phyloP scores from a whole-genome alignment of 441 rosid genomes.

The Mallotus japonicus region DNA sequence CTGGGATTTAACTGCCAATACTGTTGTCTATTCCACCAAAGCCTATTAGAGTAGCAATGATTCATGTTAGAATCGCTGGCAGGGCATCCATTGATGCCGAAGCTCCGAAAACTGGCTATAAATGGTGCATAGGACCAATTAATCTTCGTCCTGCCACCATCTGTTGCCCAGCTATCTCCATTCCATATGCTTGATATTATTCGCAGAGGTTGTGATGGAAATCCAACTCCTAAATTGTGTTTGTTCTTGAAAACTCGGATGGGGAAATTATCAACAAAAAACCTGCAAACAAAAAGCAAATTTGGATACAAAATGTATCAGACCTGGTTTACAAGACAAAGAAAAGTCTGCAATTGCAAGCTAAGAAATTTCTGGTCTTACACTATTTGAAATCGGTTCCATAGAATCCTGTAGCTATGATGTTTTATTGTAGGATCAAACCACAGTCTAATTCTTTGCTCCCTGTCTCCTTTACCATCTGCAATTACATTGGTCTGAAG shows the following conservation, averaged over 20 bases:
- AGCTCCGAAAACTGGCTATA: slow-evolving; percentile 47
- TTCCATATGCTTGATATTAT: slow-evolving; percentile 65
- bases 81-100: slow-evolving; percentile 47
- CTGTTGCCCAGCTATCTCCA: slow-evolving; percentile 74
- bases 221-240: slow-evolving; percentile 36
- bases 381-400: slow-evolving; percentile 14
- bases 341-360: not conserved
- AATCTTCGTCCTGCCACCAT: slow-evolving; percentile 55
- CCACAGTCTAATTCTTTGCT: slow-evolving; percentile 18
- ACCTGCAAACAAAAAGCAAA: slow-evolving; percentile 28
- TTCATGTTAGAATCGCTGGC: slow-evolving; percentile 1
- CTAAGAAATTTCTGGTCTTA: not conserved
- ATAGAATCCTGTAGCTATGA: slow-evolving; percentile 7
- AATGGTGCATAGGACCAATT: slow-evolving; percentile 67
- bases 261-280: slow-evolving; percentile 52
- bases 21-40: slow-evolving; percentile 12
- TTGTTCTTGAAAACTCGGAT: slow-evolving; percentile 65
- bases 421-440: slow-evolving; percentile 15
- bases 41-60: not conserved
- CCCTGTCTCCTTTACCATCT: slow-evolving; percentile 16
- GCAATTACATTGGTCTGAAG: slow-evolving; percentile 19
- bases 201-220: slow-evolving; percentile 52
- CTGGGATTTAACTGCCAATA: not conserved
- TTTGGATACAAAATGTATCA: not conserved
- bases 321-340: not conserved